Evolutionary conservation across 1,284 basidiomycete genomes (phyloP).

Genomic region (Cryptococcus neoformans): DNA sequence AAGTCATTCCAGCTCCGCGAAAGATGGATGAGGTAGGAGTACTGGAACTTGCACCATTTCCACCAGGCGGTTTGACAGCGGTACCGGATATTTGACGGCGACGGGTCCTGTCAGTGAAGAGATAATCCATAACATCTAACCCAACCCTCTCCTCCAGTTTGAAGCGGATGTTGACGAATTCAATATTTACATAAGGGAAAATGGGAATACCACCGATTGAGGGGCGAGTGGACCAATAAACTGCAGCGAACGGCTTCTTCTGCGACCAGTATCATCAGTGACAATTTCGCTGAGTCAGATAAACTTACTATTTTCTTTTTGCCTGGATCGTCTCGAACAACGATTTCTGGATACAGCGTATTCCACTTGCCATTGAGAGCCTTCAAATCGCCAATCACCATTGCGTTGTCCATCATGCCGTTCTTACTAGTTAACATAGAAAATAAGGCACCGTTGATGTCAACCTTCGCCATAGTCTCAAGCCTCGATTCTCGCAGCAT

Average conservation of each 20-base stretch:
- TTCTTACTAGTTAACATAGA: constrained; percentile 86
- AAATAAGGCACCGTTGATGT: constrained; percentile 74
- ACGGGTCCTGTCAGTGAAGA: constrained; percentile 58
- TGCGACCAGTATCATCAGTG: neutral
- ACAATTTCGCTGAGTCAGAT: neutral
- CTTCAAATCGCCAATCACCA: constrained; percentile 69
- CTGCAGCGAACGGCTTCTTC: constrained; percentile 28
- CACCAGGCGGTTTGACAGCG: constrained; percentile 17
- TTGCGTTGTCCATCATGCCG: constrained; percentile 76
- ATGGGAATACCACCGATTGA: constrained; percentile 94
- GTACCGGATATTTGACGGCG: constrained; percentile 13
- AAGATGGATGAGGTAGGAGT: constrained; percentile 9
- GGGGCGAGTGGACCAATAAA: constrained; percentile 68
- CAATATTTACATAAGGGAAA: constrained; percentile 69
- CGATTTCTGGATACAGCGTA: constrained; percentile 84
- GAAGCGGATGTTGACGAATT: constrained; percentile 64
- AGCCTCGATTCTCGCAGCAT: constrained; percentile 70
- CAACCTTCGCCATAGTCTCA: constrained; percentile 79
- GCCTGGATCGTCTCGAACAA: constrained; percentile 61
- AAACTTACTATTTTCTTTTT: constrained; percentile 45
- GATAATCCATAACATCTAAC: constrained; percentile 79
- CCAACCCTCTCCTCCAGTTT: constrained; percentile 84
- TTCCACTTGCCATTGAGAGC: constrained; percentile 85
- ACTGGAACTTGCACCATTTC: constrained; percentile 18
- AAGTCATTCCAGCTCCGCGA: neutral